A percentile compares a stretch with the other conserved stretches of the same genome.
These are phyloP conservation scores for Yamadazyma kanchanaburiensis DNA, from an alignment of 1,139 yeast species.

Conservation along the genomic window DNA sequence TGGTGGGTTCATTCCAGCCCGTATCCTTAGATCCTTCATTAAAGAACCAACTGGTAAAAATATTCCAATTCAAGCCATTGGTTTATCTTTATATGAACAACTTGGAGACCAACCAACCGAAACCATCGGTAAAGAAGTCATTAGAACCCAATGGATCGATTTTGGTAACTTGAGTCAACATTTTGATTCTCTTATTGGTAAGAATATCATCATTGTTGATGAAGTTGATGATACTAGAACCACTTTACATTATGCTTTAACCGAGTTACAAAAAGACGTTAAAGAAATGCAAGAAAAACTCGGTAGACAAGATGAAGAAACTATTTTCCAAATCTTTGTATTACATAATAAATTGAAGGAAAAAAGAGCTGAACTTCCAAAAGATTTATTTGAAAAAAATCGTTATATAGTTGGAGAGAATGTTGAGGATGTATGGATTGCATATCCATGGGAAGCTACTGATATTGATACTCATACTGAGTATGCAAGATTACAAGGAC, in stretches of 20 bases:
- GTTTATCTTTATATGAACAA: conserved; percentile 59
- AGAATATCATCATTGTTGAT: conserved; percentile 61
- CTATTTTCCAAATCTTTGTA: conserved; percentile 55
- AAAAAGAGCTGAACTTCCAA: conserved; percentile 52
- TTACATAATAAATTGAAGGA: conserved; percentile 57
- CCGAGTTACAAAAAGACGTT: conserved; percentile 57
- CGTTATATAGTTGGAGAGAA: conserved; percentile 51
- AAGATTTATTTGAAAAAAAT: conserved; percentile 42
- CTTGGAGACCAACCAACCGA: conserved; percentile 44
- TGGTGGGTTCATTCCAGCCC: conserved; percentile 67
- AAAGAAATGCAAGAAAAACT: conserved; percentile 46
- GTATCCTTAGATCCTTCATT: conserved; percentile 59
- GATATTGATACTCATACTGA: conserved; percentile 44
- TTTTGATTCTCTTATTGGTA: conserved; percentile 54
- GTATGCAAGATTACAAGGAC: conserved; percentile 37
- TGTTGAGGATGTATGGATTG: conserved; percentile 58
- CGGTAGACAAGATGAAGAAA: conserved; percentile 37
- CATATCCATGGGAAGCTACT: conserved; percentile 65
- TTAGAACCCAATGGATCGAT: conserved; percentile 67
- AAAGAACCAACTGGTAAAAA: conserved; percentile 54
- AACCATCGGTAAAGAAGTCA: conserved; percentile 55
- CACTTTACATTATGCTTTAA: conserved; percentile 58
- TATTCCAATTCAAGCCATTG: conserved; percentile 64
- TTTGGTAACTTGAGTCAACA: conserved; percentile 53
- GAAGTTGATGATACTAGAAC: conserved; percentile 71